These are phyloP conservation scores for Westerdykella ornata DNA, from an alignment of 2,329 filamentous ascomycete genomes.

Conservation along the genomic window DNA sequence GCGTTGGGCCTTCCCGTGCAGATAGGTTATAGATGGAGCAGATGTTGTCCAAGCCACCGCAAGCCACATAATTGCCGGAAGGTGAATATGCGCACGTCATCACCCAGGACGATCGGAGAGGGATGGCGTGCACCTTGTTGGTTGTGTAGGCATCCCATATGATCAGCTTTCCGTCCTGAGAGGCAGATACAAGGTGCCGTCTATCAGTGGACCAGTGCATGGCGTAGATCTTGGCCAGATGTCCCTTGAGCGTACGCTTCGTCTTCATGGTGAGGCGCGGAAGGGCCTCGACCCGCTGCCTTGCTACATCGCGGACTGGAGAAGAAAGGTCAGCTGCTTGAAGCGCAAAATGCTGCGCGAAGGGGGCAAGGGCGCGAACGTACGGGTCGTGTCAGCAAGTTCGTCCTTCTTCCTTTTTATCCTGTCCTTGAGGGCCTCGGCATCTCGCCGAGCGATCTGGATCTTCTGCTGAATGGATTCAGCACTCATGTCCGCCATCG, in stretches of 20 bases:
- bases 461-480: conserved; percentile 56
- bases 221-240: conserved; percentile 98
- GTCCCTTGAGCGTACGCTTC: conserved; percentile 92
- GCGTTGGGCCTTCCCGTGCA: conserved; percentile 91
- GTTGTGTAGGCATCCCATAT: conserved; percentile 99
- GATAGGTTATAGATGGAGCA: conserved; percentile 99
- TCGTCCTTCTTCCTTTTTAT: conserved; percentile 99
- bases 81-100: conserved; percentile 99
- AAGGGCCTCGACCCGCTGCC: conserved; percentile 85
- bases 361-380: conserved; percentile 39
- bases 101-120: conserved; percentile 95
- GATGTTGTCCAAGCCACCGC: conserved; percentile 97
- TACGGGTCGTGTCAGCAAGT: conserved; percentile 94
- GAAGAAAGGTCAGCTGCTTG: conserved; percentile 2
- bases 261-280: conserved; percentile 96
- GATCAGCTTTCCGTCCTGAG: conserved; percentile 98
- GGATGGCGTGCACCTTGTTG: conserved; percentile 98
- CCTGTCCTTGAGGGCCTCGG: conserved; percentile 92
- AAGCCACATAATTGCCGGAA: conserved; percentile 96
- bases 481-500: conserved; percentile 46
- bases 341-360: conserved; percentile 1
- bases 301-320: conserved; percentile 82
- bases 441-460: conserved; percentile 95
- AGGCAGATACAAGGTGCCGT: conserved; percentile 92
- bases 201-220: conserved; percentile 99